Evolutionary conservation across 805 yeast species (phyloP).

Genomic region (Metschnikowia anglica): DNA sequence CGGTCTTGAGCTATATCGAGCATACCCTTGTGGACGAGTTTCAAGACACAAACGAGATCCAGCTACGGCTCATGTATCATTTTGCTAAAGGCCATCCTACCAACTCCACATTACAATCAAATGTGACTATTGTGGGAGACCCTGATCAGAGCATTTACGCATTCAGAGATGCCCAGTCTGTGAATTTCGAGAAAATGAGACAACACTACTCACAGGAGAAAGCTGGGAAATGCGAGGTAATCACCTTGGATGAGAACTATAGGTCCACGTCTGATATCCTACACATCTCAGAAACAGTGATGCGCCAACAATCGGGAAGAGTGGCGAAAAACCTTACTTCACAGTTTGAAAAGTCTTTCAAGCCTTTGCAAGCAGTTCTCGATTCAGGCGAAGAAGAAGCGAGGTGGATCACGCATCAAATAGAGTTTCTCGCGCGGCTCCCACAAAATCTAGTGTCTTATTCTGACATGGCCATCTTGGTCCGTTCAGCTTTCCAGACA

Average conservation of each 20-base stretch:
- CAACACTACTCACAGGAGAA: slow-evolving; percentile 28
- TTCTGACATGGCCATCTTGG: slow-evolving; percentile 70
- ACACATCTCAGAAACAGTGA: slow-evolving; percentile 59
- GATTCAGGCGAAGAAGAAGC: slow-evolving; percentile 55
- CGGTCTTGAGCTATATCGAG: slow-evolving; percentile 49
- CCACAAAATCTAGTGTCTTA: slow-evolving; percentile 45
- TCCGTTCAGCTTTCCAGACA: slow-evolving; percentile 63
- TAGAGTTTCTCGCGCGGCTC: slow-evolving; percentile 45
- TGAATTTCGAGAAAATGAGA: slow-evolving; percentile 62
- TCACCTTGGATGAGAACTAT: slow-evolving; percentile 67
- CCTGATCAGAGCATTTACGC: slow-evolving; percentile 95
- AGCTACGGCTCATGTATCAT: slow-evolving; percentile 62
- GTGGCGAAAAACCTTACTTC: slow-evolving; percentile 45
- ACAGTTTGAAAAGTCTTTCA: slow-evolving; percentile 41
- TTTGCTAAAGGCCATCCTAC: slow-evolving; percentile 39
- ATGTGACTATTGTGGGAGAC: slow-evolving; percentile 89
- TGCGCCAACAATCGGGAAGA: slow-evolving; percentile 58
- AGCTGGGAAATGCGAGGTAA: slow-evolving; percentile 25
- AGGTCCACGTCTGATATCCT: slow-evolving; percentile 74
- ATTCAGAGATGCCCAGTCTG: slow-evolving; percentile 75
- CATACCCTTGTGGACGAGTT: slow-evolving; percentile 92
- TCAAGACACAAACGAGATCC: slow-evolving; percentile 85
- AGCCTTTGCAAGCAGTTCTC: slow-evolving; percentile 47
- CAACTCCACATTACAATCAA: slow-evolving; percentile 35
- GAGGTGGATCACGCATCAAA: slow-evolving; percentile 53